Conservation (phyloP, 345 rosid genomes). For the Jatropha curcas region DNA sequence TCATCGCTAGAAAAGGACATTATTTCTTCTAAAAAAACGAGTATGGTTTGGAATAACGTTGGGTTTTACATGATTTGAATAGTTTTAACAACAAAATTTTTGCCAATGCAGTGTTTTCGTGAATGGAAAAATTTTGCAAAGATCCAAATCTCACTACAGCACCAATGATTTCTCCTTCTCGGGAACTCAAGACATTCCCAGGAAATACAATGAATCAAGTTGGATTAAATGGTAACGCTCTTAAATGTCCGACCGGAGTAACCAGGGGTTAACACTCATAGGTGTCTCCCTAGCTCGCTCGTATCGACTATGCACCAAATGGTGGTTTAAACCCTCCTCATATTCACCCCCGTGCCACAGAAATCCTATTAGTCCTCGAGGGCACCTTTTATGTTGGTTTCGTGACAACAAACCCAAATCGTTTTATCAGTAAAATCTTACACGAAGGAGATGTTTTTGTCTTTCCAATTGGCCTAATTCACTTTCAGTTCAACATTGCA, state of each 20-base stretch:
- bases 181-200: constrained; percentile 18
- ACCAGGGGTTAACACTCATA: constrained; percentile 20
- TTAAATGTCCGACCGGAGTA: constrained; percentile 7
- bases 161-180: constrained; percentile 14
- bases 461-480: constrained; percentile 24
- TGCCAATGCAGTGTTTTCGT: constrained; percentile 12
- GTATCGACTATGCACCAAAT: constrained; percentile 19
- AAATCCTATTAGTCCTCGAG: constrained; percentile 7
- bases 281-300: constrained; percentile 13
- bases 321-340: constrained; percentile 27
- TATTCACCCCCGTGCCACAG: constrained; percentile 23
- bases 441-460: constrained; percentile 20
- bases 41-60: too few relatives aligned
- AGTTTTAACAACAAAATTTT: not conserved
- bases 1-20: too few relatives aligned
- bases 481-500: constrained; percentile 23
- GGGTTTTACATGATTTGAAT: not conserved
- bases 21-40: too few relatives aligned
- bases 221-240: constrained; percentile 8
- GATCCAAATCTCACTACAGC: not conserved
- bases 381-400: constrained; percentile 17
- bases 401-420: constrained; percentile 17
- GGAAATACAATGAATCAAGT: not conserved
- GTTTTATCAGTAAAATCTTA: constrained; percentile 11
- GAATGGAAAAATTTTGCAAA: constrained; percentile 27